A percentile compares a stretch with the other conserved stretches of the same genome.
phyloP scores from a whole-genome alignment of 169 alveolate genomes.

The Toxoplasma gondii region DNA sequence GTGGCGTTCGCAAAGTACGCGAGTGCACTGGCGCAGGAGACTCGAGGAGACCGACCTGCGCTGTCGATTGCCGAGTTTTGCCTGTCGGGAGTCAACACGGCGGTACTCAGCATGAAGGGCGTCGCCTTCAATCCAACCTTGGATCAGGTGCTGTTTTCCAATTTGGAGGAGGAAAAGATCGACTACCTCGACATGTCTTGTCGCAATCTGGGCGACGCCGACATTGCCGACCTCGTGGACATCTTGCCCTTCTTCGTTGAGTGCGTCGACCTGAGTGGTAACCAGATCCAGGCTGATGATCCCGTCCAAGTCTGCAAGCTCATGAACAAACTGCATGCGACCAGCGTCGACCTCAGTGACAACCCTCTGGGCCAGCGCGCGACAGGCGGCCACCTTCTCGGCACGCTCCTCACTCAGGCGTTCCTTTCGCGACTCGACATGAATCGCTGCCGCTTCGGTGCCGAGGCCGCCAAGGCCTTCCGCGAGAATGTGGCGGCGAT shows the following conservation, averaged over 20 bases:
- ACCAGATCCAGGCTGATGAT: background rate
- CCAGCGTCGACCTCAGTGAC: background rate
- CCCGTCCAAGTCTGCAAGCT: background rate
- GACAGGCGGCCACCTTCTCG: background rate
- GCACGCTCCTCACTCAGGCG: background rate
- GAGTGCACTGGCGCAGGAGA: background rate
- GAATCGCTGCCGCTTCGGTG: constrained; percentile 11
- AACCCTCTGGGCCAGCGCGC: background rate
- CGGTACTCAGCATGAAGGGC: constrained; percentile 28
- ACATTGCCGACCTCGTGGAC: background rate
- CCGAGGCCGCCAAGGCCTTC: constrained; percentile 1
- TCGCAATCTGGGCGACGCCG: background rate
- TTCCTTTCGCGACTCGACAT: background rate
- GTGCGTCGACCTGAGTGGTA: background rate
- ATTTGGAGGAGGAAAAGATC: background rate
- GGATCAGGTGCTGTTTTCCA: background rate
- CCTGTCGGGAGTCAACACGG: background rate
- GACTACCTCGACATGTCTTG: background rate
- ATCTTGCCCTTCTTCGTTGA: background rate
- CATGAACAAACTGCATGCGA: background rate
- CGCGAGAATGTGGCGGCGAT: background rate
- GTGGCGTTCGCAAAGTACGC: constrained; percentile 27
- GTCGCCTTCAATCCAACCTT: background rate
- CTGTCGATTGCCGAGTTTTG: constrained; percentile 30
- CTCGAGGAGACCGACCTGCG: background rate